A percentile compares a stretch with the other conserved stretches of the same genome.
Conservation (phyloP, 805 yeast genomes). For the Starmera dryadoides region DNA sequence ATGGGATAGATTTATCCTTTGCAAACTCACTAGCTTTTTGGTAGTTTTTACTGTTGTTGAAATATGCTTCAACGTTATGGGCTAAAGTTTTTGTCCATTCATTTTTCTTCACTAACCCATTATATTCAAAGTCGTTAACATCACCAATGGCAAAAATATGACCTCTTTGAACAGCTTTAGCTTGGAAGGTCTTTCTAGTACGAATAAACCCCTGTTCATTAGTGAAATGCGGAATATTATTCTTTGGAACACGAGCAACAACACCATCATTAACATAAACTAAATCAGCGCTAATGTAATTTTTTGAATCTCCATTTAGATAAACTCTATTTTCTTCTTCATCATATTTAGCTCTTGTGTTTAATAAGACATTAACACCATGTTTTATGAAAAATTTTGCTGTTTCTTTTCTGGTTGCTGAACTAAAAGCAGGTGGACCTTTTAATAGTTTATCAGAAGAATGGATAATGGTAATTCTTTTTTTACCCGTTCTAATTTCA, state of each 20-base stretch:
- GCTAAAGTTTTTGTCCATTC: constrained; percentile 10
- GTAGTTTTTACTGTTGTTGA: background rate
- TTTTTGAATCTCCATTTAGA: constrained; percentile 1
- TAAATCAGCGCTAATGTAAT: constrained; percentile 12
- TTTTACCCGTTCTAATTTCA: constrained; percentile 7
- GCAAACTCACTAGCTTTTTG: background rate
- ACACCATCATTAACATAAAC: constrained; percentile 13
- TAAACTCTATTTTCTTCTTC: constrained; percentile 1
- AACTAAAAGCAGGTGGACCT: constrained; percentile 7
- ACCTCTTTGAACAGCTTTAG: constrained; percentile 9
- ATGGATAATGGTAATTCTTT: constrained; percentile 14
- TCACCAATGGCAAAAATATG: constrained; percentile 28
- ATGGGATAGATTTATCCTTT: background rate
- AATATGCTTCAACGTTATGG: constrained; percentile 10
- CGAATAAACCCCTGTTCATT: constrained; percentile 13
- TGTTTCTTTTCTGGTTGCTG: constrained; percentile 9
- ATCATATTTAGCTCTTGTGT: constrained; percentile 6
- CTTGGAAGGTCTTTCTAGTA: constrained; percentile 17
- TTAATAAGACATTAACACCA: constrained; percentile 12
- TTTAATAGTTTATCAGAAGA: constrained; percentile 6
- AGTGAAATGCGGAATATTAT: constrained; percentile 6
- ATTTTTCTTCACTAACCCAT: constrained; percentile 12
- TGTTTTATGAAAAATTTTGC: constrained; percentile 9
- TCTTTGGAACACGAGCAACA: constrained; percentile 16
- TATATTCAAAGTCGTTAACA: constrained; percentile 17